Evolutionary conservation across 2,329 filamentous ascomycete species (phyloP), one percentile per base, ranked within the genome.

Genomic region (Xylariales sp.): DNA sequence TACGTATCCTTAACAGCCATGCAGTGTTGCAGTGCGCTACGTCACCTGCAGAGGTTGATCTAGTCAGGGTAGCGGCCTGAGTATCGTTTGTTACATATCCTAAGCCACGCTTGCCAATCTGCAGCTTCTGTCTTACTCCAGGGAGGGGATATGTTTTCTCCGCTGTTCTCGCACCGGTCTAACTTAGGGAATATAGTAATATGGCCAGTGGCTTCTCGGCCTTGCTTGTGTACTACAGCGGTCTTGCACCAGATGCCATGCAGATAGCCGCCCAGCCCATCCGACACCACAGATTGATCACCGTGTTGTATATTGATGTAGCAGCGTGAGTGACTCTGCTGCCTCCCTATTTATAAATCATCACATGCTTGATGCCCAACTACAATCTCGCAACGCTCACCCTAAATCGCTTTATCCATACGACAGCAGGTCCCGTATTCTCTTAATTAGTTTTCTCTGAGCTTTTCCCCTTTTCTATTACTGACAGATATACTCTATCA

Each of bases 181-280:
- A n/a, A 28, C 56, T 58, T 59, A 18, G 7, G 18, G 12, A 58
- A 18, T 45, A 61, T 36, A 34, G 48, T 28, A 34, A 64, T 23
- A 23, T 23, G 58, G 43, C 43, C 39, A 54, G 39, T 60, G 52
- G 34, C 16, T 23, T 10, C n/a, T 56, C 30, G 36, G 41, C 39
- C 49, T 68, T 49, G 34, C 61, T 65, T 64, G 36, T 59, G 54
- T 59, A 45, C 52, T 59, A 23, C 46, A 36, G 30, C 28, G 34
- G 23, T 23, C 23, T 23, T 23, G 23, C 23, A 23, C 23, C 23
- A 45, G 45, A 68, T 62, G 50, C 59, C 52, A 70, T 68, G 65
- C 68, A 69, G 62, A 70, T 68, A 70, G 56, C 68, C 68, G 68
- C 43, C 52, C 16, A 48, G 49, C 56, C 45, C 34, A 66, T 39